Conservation (phyloP, 2,329 filamentous ascomycete species). For the Fonsecaea pedrosoi region DNA sequence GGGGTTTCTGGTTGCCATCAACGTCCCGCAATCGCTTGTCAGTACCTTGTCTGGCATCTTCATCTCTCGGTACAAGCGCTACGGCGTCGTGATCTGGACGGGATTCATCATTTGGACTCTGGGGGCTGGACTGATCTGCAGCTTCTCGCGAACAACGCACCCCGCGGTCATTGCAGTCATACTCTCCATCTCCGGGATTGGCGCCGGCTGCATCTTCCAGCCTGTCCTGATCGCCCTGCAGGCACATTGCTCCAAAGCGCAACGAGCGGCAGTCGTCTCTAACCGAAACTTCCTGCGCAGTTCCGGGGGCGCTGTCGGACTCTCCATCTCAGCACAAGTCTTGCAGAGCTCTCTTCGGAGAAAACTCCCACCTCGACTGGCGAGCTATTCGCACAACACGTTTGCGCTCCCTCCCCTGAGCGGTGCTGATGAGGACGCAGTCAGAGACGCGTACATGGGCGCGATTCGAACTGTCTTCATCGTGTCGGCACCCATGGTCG, state of each 20-base stretch:
- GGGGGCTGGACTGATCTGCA: slow-evolving; percentile 60
- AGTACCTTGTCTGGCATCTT: slow-evolving; percentile 61
- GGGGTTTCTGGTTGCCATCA: slow-evolving; percentile 18
- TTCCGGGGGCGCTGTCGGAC: slow-evolving; percentile 64
- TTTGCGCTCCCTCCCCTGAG: slow-evolving; percentile 28
- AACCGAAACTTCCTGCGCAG: slow-evolving; percentile 68
- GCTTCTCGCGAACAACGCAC: slow-evolving; percentile 55
- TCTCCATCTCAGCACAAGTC: slow-evolving; percentile 64
- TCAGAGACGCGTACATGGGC: slow-evolving; percentile 60
- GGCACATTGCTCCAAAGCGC: slow-evolving; percentile 62
- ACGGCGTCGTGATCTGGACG: slow-evolving; percentile 64
- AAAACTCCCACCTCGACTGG: slow-evolving; percentile 16
- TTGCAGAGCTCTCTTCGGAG: slow-evolving; percentile 40
- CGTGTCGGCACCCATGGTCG: slow-evolving; percentile 62
- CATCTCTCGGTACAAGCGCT: slow-evolving; percentile 63
- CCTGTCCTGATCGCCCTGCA: slow-evolving; percentile 64
- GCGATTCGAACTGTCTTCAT: slow-evolving; percentile 65
- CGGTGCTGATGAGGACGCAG: slow-evolving; percentile 47
- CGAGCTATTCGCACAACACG: slow-evolving; percentile 34
- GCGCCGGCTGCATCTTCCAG: slow-evolving; percentile 62
- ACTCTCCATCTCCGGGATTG: slow-evolving; percentile 59
- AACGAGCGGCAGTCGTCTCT: slow-evolving; percentile 68
- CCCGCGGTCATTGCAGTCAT: slow-evolving; percentile 60
- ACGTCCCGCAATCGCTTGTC: slow-evolving; percentile 16
- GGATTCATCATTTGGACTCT: slow-evolving; percentile 57